Evolutionary conservation across 2,329 filamentous ascomycete genomes (phyloP), one percentile per base, ranked within the genome.

Genomic region (Scedosporium boydii): DNA sequence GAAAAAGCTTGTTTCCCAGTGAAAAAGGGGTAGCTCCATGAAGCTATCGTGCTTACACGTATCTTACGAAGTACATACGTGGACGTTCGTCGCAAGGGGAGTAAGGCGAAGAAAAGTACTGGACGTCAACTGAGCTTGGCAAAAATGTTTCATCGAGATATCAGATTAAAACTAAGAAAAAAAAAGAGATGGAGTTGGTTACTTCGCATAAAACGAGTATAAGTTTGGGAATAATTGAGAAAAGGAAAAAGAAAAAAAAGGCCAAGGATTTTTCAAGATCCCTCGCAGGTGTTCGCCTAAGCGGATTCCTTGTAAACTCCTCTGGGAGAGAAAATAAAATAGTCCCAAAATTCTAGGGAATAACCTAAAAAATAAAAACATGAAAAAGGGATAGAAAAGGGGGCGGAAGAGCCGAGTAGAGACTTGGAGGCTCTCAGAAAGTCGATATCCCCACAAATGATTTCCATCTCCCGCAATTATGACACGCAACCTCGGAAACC

Each of bases 301-400:
- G 51, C 23, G 9, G 12, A 55, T 2, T 55, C 21, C 18, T 23
- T n/a, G 34, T 38, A 23, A 55, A 48, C n/a, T 23, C 18, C 51
- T 55, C 51, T 61, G 65, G 63, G 64, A 62, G 61, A 63, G 27
- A 63, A 51, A 56, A 63, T 14, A 63, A 16, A 58, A 59, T 38
- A 26, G 21, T 27, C 51, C 51, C 21, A 29, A 55, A 23, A 23
- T 55, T 55, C 51, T 55, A 55, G 51, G 51, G 51, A 60, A n/a
- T n/a, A 61, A 48, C 34, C 26, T 12, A 59, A 63, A 41, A 23
- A 16, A 56, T 12, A 27, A 29, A 23, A 23, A 56, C n/a, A 27
- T 7, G 16, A 38, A 58, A 34, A 58, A 41, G 55, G 34, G 12
- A 10, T 34, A 41, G 26, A 38, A 58, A 21, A 29, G 18, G 4